Conservation (phyloP, 176 grass and related monocot genomes). For the Eleusine indica region DNA sequence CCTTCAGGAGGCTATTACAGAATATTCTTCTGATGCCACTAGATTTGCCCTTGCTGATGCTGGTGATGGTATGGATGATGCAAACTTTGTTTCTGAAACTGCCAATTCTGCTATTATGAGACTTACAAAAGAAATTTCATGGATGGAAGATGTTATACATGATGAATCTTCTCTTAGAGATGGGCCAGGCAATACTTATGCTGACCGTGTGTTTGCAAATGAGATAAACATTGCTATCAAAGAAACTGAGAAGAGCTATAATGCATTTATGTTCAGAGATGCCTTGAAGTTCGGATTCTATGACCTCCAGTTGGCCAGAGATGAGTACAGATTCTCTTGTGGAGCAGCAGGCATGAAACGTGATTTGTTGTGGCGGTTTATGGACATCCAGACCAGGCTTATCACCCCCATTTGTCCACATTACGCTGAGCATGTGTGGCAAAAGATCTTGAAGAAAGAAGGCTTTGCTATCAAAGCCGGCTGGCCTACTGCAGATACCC, state of each 20-base stretch:
- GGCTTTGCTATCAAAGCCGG: slow-evolving; percentile 73
- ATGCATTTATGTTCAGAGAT: slow-evolving; percentile 80
- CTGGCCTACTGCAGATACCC: slow-evolving; percentile 54
- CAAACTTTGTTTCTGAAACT: slow-evolving; percentile 89
- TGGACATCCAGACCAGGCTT: slow-evolving; percentile 77
- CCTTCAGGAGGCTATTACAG: slow-evolving; percentile 61
- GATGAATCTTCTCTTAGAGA: slow-evolving; percentile 60
- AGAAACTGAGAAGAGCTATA: slow-evolving; percentile 75
- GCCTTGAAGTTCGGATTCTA: slow-evolving; percentile 82
- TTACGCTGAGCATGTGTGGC: slow-evolving; percentile 81
- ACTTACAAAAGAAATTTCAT: slow-evolving; percentile 79
- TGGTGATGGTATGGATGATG: slow-evolving; percentile 89
- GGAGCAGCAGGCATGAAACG: slow-evolving; percentile 70
- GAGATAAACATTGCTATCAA: slow-evolving; percentile 70
- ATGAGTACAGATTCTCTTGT: slow-evolving; percentile 79
- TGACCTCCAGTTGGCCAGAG: slow-evolving; percentile 75
- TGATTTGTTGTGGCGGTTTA: slow-evolving; percentile 62
- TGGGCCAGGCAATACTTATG: slow-evolving; percentile 56
- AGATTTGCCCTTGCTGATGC: slow-evolving; percentile 87
- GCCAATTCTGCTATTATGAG: slow-evolving; percentile 80
- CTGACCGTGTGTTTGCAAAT: slow-evolving; percentile 75
- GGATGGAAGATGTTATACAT: slow-evolving; percentile 81
- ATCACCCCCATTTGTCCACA: slow-evolving; percentile 75
- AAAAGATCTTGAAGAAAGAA: slow-evolving; percentile 63
- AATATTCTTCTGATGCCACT: slow-evolving; percentile 78